These are phyloP conservation scores for Erysimum cheiranthoides DNA, from an alignment of 345 rosid genomes.

Conservation along the genomic window DNA sequence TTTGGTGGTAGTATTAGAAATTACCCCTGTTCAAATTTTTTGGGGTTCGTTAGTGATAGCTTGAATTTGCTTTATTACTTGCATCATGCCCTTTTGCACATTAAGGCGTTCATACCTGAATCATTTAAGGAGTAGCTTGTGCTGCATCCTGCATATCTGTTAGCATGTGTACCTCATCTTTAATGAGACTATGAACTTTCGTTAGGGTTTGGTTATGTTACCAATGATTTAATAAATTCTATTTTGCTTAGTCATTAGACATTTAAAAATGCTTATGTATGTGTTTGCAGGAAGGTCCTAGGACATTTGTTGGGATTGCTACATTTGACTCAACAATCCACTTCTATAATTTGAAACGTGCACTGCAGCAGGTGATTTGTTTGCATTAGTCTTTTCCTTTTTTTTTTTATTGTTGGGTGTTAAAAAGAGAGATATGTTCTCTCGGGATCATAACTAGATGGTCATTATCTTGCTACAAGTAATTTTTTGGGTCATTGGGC, in stretches of 20 bases:
- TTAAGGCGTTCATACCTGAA: conserved; percentile 20
- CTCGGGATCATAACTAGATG: conserved; percentile 1
- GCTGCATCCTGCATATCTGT: conserved; percentile 24
- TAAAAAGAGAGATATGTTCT: conserved; percentile 13
- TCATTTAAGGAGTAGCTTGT: conserved; percentile 15
- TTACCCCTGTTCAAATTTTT: background rate
- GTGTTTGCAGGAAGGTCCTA: conserved; percentile 86
- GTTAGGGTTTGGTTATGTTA: conserved; percentile 6
- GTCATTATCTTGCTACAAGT: conserved; percentile 22
- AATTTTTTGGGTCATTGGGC: conserved; percentile 3
- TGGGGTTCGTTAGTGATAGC: conserved; percentile 27
- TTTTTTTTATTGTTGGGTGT: conserved; percentile 19
- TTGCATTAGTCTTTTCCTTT: conserved; percentile 26
- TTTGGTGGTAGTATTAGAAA: conserved; percentile 20
- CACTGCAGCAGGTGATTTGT: conserved; percentile 77
- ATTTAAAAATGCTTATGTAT: conserved; percentile 1
- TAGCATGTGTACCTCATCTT: conserved; percentile 24
- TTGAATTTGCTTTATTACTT: conserved; percentile 23
- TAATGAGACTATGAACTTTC: conserved; percentile 21
- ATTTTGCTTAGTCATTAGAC: conserved; percentile 8
- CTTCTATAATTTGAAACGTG: conserved; percentile 94
- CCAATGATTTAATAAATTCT: background rate
- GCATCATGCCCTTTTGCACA: conserved; percentile 6
- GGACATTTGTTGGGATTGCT: conserved; percentile 97
- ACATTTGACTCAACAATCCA: conserved; percentile 96